Evolutionary conservation across 305 asterid genomes (phyloP), one percentile per base, ranked within the genome.

Genomic region (Solanum hybrid): DNA sequence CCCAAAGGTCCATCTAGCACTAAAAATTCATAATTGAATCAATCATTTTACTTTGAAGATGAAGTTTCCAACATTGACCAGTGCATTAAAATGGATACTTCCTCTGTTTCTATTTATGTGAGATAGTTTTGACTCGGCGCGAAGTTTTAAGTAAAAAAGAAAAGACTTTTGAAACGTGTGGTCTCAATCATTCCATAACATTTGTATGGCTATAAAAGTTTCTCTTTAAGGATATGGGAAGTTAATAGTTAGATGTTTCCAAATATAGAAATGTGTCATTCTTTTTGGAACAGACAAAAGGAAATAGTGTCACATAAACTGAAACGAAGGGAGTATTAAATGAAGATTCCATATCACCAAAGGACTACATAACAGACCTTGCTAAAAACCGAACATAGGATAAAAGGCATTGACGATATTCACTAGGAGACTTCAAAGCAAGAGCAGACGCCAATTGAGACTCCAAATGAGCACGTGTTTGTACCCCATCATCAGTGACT

Each of bases 381-480:
- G 99, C 94, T 88, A 97, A 92, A 90, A 95, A 96, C 60, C 99
- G 98, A 84, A 95, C 84, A 78, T 96, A 97, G 29, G 98, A 96
- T 80, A 97, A 75, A 91, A 97, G 99, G 91, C 97, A 94, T 90
- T 96, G 99, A 75, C 95, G 96, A 91, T 97, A 97, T 92, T 97
- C 99, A 26, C 91, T 95, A 29, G 98, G 92, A 87, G 99, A 97
- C 87, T 93, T 93, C 95, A 97, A 89, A 89, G 98, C 96, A 91
- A 97, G 88, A 17, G 99, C 96, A 42, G 99, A 96, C 71, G 98
- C 98, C 91, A 97, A 88, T 92, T 96, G 99, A 87, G 98, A 91
- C 94, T 97, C 99, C 96, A 97, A 94, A 94, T 97, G 96, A 86
- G 98, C 98, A 86, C 99, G 98, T 86, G 98, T 96, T 91, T 96